Percentiles rank a stretch among this genome's conserved stretches.
Evolutionary conservation across 495 filamentous ascomycete species (phyloP).

Genomic region (Penicillium pancosmium): DNA sequence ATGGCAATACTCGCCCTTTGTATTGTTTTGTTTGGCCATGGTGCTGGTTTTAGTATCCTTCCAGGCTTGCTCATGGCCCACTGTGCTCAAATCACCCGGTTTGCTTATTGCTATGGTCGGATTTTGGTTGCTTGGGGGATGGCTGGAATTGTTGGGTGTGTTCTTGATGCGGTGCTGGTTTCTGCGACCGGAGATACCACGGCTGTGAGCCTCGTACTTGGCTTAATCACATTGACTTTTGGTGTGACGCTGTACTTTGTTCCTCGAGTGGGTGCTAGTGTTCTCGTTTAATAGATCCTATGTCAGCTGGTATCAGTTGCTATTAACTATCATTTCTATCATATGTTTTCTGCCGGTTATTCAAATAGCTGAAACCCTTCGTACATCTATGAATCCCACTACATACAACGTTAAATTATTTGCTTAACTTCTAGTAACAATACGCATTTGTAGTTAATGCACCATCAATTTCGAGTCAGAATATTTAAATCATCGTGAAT

Average conservation of each 20-base stretch:
- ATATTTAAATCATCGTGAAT: too few species aligned
- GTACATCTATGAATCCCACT: too few species aligned
- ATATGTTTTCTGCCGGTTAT: not conserved
- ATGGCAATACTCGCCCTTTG: not conserved
- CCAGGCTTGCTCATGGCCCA: not conserved
- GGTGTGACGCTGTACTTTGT: too few species aligned
- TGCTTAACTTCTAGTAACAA: too few species aligned
- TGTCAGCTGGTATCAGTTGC: too few species aligned
- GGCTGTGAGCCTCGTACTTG: not conserved
- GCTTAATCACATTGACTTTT: not conserved
- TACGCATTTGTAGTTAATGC: too few species aligned
- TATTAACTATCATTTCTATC: too few species aligned
- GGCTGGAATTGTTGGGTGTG: not conserved
- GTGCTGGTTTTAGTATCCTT: not conserved
- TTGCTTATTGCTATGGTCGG: not conserved
- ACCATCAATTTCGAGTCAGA: too few species aligned
- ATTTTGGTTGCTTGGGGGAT: not conserved
- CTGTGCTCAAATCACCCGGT: not conserved
- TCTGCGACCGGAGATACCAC: not conserved
- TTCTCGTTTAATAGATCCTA: too few species aligned
- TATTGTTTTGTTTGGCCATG: not conserved
- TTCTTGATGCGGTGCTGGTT: not conserved
- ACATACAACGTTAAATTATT: too few species aligned
- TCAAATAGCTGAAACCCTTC: not conserved
- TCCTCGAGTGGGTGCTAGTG: too few species aligned